These are phyloP conservation scores for Lipomyces mesembrius DNA, from an alignment of 805 yeast genomes.

Conservation along the genomic window DNA sequence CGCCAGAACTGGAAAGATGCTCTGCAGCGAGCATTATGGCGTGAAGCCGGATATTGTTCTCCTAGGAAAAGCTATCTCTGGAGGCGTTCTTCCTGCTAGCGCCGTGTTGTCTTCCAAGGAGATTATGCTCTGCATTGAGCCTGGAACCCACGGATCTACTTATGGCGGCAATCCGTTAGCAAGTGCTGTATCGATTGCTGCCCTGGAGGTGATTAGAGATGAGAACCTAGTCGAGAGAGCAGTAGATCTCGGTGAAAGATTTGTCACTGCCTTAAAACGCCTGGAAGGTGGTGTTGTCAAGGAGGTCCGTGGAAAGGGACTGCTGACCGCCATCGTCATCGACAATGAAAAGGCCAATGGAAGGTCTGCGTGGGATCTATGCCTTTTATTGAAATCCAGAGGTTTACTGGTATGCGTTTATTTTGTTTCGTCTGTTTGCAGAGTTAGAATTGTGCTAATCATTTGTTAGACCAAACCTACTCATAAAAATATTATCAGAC, in stretches of 20 bases:
- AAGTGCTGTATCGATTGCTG: conserved; percentile 90
- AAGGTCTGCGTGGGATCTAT: conserved; percentile 94
- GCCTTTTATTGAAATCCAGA: conserved; percentile 81
- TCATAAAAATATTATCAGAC: conserved; percentile 90
- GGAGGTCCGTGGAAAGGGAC: conserved; percentile 80
- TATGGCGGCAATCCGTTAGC: conserved; percentile 98
- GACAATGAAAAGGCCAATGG: conserved; percentile 84
- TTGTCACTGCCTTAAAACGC: conserved; percentile 55
- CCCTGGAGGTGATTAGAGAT: conserved; percentile 84
- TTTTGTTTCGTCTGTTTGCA: not conserved
- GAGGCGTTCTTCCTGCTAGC: conserved; percentile 91
- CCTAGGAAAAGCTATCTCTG: conserved; percentile 93
- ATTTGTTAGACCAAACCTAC: conserved; percentile 73
- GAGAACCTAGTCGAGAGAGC: conserved; percentile 86
- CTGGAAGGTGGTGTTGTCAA: conserved; percentile 55
- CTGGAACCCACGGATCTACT: conserved; percentile 97
- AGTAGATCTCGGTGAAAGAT: conserved; percentile 65
- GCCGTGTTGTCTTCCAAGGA: conserved; percentile 89
- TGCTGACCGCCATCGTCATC: conserved; percentile 87
- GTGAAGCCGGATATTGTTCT: conserved; percentile 88
- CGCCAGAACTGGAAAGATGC: conserved; percentile 94
- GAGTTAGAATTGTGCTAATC: not conserved
- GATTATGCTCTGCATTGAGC: conserved; percentile 84
- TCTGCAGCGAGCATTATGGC: conserved; percentile 84
- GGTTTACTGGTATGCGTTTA: conserved; percentile 70